A percentile compares a stretch with the other conserved stretches of the same genome.
Conservation (phyloP, 139 green algal species). For the Yamagishiella unicocca region DNA sequence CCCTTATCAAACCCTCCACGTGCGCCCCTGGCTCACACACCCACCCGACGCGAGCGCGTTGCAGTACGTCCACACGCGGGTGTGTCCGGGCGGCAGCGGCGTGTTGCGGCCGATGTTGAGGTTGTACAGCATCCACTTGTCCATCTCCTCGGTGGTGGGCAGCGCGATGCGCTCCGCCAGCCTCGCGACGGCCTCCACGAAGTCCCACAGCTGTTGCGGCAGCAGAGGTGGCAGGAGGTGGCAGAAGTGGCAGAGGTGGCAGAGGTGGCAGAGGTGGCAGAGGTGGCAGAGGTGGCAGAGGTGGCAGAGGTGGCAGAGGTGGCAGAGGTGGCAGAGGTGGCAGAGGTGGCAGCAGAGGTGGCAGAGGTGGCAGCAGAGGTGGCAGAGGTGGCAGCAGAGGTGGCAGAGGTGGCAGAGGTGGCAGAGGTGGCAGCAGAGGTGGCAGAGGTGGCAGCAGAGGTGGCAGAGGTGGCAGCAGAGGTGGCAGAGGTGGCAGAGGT, state of each 20-base stretch:
- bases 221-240: too few relatives aligned
- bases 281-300: background rate
- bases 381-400: too few relatives aligned
- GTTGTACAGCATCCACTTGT: conserved; percentile 42
- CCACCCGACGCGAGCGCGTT: conserved; percentile 13
- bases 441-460: background rate
- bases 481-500: background rate
- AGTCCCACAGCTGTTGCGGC: conserved; percentile 24
- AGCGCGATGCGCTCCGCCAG: conserved; percentile 51
- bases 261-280: background rate
- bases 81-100: conserved; percentile 8
- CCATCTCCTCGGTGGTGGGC: conserved; percentile 35
- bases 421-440: too few relatives aligned
- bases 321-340: too few relatives aligned
- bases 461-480: too few relatives aligned
- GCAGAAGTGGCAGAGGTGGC: background rate
- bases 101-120: conserved; percentile 42
- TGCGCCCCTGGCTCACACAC: too few relatives aligned
- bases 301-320: background rate
- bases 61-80: conserved; percentile 34
- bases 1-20: too few relatives aligned
- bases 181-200: conserved; percentile 50
- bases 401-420: too few relatives aligned
- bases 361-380: background rate
- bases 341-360: background rate